Percentiles rank a stretch among this genome's conserved stretches.
phyloP scores from a whole-genome alignment of 495 filamentous ascomycete species.

The Xylaria grammica region DNA sequence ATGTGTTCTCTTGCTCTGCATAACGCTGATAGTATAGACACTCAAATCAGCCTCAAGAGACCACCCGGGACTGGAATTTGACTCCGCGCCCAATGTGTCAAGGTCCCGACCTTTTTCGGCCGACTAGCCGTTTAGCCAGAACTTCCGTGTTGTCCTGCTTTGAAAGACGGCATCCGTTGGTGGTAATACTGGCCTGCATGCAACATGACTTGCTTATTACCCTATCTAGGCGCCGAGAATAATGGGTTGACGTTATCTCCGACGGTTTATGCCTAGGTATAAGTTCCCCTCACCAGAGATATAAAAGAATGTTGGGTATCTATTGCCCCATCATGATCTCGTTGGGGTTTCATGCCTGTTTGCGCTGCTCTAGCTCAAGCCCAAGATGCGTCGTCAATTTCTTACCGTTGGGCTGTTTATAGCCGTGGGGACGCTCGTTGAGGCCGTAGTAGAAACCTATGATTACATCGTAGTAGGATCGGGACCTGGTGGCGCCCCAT shows the following conservation, averaged over 20 bases:
- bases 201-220: slow-evolving; percentile 16
- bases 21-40: slow-evolving; percentile 8
- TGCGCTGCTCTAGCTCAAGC: background rate
- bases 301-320: slow-evolving; percentile 22
- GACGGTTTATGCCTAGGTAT: background rate
- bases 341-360: background rate
- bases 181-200: slow-evolving; percentile 26
- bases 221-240: slow-evolving; percentile 15
- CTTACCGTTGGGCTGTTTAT: slow-evolving; percentile 34
- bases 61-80: background rate
- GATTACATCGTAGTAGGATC: slow-evolving; percentile 72
- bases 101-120: slow-evolving; percentile 14
- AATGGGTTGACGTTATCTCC: slow-evolving; percentile 1
- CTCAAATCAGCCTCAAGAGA: slow-evolving; percentile 30
- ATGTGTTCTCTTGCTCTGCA: background rate
- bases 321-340: background rate
- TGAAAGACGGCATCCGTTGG: slow-evolving; percentile 10
- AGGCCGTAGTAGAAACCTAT: slow-evolving; percentile 42
- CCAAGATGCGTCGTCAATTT: slow-evolving; percentile 27
- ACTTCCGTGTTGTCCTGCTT: slow-evolving; percentile 3
- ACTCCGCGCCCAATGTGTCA: slow-evolving; percentile 9
- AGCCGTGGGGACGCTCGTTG: slow-evolving; percentile 32
- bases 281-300: slow-evolving; percentile 2
- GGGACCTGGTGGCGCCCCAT: slow-evolving; percentile 67
- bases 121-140: slow-evolving; percentile 39